Percentiles rank a stretch among this genome's conserved stretches.
phyloP scores from a whole-genome alignment of 306 rosid genomes.

The Ziziphus jujuba region DNA sequence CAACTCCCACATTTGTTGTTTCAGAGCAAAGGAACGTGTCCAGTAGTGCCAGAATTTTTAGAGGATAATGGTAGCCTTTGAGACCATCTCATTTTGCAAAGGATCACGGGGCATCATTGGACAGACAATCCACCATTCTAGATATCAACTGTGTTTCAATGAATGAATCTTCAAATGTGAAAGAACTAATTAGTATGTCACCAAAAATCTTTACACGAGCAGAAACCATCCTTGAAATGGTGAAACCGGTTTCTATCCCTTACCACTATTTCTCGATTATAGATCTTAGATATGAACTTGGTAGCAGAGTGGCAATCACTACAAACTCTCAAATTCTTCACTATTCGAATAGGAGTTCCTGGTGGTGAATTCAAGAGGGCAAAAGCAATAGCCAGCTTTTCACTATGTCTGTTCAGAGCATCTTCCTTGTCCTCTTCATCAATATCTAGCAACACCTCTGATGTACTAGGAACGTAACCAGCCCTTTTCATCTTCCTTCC shows the following conservation, averaged over 20 bases:
- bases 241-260: conserved; percentile 89
- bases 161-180: neutral
- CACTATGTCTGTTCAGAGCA: conserved; percentile 75
- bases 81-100: too few species aligned
- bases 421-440: conserved; percentile 90
- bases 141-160: neutral
- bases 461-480: conserved; percentile 76
- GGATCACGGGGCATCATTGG: too few species aligned
- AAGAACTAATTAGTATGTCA: conserved; percentile 32
- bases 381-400: conserved; percentile 90
- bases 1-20: too few species aligned
- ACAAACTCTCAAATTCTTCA: conserved; percentile 86
- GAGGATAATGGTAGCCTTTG: too few species aligned
- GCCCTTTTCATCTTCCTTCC: conserved; percentile 75
- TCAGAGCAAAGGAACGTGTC: too few species aligned
- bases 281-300: conserved; percentile 76
- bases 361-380: conserved; percentile 70
- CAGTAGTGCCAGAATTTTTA: too few species aligned
- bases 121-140: too few species aligned
- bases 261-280: conserved; percentile 67
- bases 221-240: conserved; percentile 71
- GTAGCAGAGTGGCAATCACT: conserved; percentile 91
- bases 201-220: conserved; percentile 89
- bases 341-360: conserved; percentile 74
- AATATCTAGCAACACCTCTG: conserved; percentile 80